These are phyloP conservation scores for Yamadazyma philogaea DNA, from an alignment of 805 yeast genomes.

Conservation along the genomic window DNA sequence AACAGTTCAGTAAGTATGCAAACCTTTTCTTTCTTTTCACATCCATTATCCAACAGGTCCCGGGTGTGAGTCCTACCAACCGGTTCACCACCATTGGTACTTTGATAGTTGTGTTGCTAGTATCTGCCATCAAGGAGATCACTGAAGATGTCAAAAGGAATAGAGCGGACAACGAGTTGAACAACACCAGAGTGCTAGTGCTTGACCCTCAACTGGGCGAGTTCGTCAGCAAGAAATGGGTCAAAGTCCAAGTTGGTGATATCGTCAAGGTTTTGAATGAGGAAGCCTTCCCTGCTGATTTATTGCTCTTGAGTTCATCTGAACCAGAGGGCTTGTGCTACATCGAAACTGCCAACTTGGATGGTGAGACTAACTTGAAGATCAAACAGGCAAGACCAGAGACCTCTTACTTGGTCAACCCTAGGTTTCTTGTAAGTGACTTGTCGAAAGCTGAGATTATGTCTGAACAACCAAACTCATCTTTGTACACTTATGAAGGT, in stretches of 20 bases:
- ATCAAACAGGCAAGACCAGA: slow-evolving; percentile 86
- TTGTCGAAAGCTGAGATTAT: slow-evolving; percentile 42
- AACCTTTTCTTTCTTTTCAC: slow-evolving; percentile 91
- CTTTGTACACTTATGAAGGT: slow-evolving; percentile 93
- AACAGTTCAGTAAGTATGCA: slow-evolving; percentile 96
- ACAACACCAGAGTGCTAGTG: slow-evolving; percentile 71
- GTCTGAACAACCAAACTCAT: slow-evolving; percentile 92
- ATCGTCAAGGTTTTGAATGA: slow-evolving; percentile 80
- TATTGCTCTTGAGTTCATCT: slow-evolving; percentile 79
- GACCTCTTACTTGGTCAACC: slow-evolving; percentile 69
- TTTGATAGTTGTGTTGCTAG: slow-evolving; percentile 73
- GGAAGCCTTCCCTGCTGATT: slow-evolving; percentile 92
- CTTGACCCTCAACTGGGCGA: slow-evolving; percentile 55
- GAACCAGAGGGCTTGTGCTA: slow-evolving; percentile 98
- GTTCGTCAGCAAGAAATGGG: slow-evolving; percentile 74
- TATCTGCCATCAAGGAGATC: slow-evolving; percentile 89
- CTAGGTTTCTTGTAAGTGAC: slow-evolving; percentile 46
- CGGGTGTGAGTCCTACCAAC: slow-evolving; percentile 93
- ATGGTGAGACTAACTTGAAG: slow-evolving; percentile 95
- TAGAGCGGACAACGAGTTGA: slow-evolving; percentile 83
- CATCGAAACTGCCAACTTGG: slow-evolving; percentile 94
- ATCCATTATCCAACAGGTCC: slow-evolving; percentile 93
- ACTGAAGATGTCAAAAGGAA: slow-evolving; percentile 89
- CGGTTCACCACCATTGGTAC: slow-evolving; percentile 95
- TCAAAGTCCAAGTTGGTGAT: slow-evolving; percentile 87